Evolutionary conservation across 2,329 filamentous ascomycete genomes (phyloP), one percentile per base, ranked within the genome.

Genomic region (Neoarthrinium moseri): DNA sequence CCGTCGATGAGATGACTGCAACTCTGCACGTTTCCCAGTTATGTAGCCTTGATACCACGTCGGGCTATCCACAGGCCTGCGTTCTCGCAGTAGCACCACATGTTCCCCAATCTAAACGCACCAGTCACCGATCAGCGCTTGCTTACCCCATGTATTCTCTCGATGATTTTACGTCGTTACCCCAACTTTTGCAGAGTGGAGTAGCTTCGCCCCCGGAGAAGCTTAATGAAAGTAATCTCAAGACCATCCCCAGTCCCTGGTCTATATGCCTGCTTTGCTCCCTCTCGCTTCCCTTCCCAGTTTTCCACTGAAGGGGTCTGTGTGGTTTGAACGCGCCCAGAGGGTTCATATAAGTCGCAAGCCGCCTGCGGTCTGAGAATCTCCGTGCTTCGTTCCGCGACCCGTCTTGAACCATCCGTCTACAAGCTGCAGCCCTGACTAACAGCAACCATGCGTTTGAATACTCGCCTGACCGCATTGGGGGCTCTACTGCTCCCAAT

Each of bases 401-500:
- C 32, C 17, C 15, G 12, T 36, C 13, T 15, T 13, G 13, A 23
- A 4, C 35, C 15, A n/a, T 20, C n/a, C 22, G 20, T 23, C 40
- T 18, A 15, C 43, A 45, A 26, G 29, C 24, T 22, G 38, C 43
- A 39, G 20, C 22, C 6, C 24, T n/a, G 30, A 32, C n/a, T 36
- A 26, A 36, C 41, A 32, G 43, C 13, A 32, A 54, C 51, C 30
- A 64, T 64, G 62, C 62, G 61, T 54, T 40, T 60, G 13, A 50
- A 55, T 40, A 48, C 54, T 45, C 43, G 53, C 34, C 47, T 63
- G 35, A 54, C 56, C 24, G 53, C 58, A 43, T 48, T 63, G 38
- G 61, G 60, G 38, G 59, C 61, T 40, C 49, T 62, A 12, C 51
- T 66, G 48, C 61, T 68, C 47, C 59, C 62, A 33, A 41, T 57